Evolutionary conservation across 805 yeast genomes (phyloP).

Genomic region (Wickerhamomyces ciferrii): DNA sequence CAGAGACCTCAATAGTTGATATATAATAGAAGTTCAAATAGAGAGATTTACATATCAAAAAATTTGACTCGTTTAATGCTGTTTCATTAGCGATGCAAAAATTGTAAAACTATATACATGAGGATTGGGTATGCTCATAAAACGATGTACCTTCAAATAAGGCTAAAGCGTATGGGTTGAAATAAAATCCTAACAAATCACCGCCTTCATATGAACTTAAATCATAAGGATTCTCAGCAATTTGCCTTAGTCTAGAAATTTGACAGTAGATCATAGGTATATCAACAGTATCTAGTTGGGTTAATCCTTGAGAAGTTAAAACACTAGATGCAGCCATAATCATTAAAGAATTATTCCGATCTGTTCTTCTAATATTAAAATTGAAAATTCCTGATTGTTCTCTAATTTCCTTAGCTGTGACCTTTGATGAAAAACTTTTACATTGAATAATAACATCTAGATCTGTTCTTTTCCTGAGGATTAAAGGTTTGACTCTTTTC

Average conservation of each 20-base stretch:
- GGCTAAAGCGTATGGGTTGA: constrained; percentile 32
- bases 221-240: constrained; percentile 23
- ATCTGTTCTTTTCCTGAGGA: constrained; percentile 14
- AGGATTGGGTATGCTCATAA: not conserved
- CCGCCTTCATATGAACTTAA: constrained; percentile 35
- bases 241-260: constrained; percentile 10
- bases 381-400: constrained; percentile 50
- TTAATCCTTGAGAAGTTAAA: constrained; percentile 41
- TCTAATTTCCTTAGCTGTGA: constrained; percentile 42
- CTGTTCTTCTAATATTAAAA: constrained; percentile 25
- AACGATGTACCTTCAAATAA: constrained; percentile 30
- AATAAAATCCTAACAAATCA: constrained; percentile 26
- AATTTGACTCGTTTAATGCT: too few species aligned
- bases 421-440: constrained; percentile 35
- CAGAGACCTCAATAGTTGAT: too few species aligned
- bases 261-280: constrained; percentile 42
- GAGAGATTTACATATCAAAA: too few species aligned
- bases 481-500: constrained; percentile 15
- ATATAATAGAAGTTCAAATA: too few species aligned
- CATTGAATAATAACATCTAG: constrained; percentile 1
- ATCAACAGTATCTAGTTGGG: constrained; percentile 37
- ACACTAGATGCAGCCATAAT: constrained; percentile 42
- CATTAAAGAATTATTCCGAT: constrained; percentile 23
- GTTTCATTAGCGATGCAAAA: too few species aligned
- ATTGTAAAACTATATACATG: too few species aligned